phyloP scores from a whole-genome alignment of 768 basidiomycete genomes.

The Hericium rajendrae region DNA sequence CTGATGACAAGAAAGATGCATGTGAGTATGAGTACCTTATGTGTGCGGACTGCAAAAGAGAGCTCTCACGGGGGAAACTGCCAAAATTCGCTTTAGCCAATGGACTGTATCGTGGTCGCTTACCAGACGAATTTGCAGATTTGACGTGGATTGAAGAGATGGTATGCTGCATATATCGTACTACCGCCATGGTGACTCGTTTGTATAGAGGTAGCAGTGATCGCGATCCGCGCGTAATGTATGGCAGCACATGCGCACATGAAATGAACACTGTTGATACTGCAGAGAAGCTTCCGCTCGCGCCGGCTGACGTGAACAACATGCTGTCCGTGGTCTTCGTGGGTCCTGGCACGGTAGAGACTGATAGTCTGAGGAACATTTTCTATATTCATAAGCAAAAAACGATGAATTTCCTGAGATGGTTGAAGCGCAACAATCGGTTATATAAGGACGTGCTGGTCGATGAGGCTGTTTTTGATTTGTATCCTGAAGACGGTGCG shows the following conservation, averaged over 20 bases:
- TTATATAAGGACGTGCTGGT: constrained; percentile 12
- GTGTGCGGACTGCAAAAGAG: no score
- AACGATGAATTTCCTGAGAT: constrained; percentile 18
- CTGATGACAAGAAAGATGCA: no score
- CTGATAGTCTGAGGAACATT: constrained; percentile 9
- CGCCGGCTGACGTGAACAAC: constrained; percentile 19
- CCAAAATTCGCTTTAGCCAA: no score
- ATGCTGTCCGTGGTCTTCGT: constrained; percentile 23
- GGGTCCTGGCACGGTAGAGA: constrained; percentile 16
- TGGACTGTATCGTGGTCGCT: constrained; percentile 1
- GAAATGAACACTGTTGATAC: constrained; percentile 24
- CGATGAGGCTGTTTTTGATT: neutral
- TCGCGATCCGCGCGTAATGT: constrained; percentile 17
- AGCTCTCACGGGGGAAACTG: no score
- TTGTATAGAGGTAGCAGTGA: constrained; percentile 19
- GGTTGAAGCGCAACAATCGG: constrained; percentile 17
- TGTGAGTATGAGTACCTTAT: no score
- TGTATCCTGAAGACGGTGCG: neutral
- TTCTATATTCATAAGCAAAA: constrained; percentile 18
- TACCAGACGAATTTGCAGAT: constrained; percentile 17
- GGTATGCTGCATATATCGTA: constrained; percentile 18
- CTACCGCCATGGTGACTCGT: constrained; percentile 20
- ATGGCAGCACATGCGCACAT: constrained; percentile 28
- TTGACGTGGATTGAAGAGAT: constrained; percentile 8
- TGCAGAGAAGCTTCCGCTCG: constrained; percentile 17